Evolutionary conservation across 495 filamentous ascomycete genomes (phyloP).

Genomic region (Penicillium goetzii): DNA sequence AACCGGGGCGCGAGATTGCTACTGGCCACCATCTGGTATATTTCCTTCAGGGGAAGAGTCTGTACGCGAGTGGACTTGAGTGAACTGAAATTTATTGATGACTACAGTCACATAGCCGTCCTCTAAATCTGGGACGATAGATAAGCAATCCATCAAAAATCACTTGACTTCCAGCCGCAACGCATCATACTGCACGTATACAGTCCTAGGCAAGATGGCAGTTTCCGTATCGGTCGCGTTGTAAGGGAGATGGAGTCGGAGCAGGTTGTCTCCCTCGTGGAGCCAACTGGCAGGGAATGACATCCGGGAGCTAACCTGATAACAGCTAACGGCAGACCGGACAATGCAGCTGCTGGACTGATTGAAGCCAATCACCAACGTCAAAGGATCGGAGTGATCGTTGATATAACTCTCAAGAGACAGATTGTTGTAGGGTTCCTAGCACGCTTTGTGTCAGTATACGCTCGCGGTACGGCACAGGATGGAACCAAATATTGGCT

Average conservation of each 20-base stretch:
- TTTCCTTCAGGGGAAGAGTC: neutral
- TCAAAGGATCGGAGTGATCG: constrained; percentile 27
- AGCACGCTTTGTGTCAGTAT: constrained; percentile 1
- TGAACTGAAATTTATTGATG: neutral
- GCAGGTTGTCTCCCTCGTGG: constrained; percentile 49
- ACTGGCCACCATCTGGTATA: neutral
- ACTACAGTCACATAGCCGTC: neutral
- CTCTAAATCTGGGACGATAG: neutral
- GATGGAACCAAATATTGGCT: neutral
- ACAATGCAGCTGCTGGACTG: constrained; percentile 56
- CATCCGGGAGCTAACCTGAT: constrained; percentile 57
- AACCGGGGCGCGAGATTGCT: neutral
- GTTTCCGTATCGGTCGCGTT: constrained; percentile 59
- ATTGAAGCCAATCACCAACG: constrained; percentile 33
- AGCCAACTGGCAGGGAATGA: constrained; percentile 50
- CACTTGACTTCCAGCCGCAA: constrained; percentile 51
- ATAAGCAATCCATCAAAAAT: neutral
- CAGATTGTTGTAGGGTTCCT: constrained; percentile 51
- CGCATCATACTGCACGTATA: constrained; percentile 65
- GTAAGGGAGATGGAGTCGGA: constrained; percentile 54
- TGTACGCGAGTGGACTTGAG: neutral
- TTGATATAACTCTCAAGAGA: constrained; percentile 40
- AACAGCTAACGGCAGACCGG: constrained; percentile 58
- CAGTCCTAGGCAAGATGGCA: constrained; percentile 50
- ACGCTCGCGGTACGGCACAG: neutral